Base-by-base conservation (phyloP, 202 grass and related monocot species). In the Setaria italica region DNA sequence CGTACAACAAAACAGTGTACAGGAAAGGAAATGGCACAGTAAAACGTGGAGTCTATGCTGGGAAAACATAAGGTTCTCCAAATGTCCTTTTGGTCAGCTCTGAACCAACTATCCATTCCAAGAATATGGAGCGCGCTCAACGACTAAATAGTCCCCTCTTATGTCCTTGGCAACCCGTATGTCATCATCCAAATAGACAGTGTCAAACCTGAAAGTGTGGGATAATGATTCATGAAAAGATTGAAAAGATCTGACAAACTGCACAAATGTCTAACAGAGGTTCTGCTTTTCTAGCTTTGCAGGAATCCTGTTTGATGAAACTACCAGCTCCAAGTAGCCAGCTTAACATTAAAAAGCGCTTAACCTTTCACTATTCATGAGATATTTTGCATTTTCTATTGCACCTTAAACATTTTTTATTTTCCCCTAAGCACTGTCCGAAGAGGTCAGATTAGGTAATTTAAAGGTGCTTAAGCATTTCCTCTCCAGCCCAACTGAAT, bases 111-210 rank as follows among this genome's bases (percentile, higher is more conserved):
- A 94, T 70, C 84, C 90, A 35, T 79, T 83, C 92, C 97, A 97
- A 81, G 85, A 92, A 89, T 99, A 99, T 49, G 92, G 92, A 89
- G 94, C 92, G 0, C 92, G 90, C 75, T 99, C 97, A 60, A 97
- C 97, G 59, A 99, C 92, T 64, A 99, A 86, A 85, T 97, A 99
- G 58, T 97, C 97, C 45, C 94, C 92, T 85, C 97, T 74, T 84
- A 99, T 97, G 76, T 94, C 94, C 89, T 99, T 97, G 30, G 90
- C 92, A n/a, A 97, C 94, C 51, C 89, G 92, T 74, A 99, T 94
- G 20, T 97, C 88, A 80, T 99, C 90, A 75, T 97, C 94, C 70
- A 97, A 82, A 91, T 99, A 99, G 71, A 99, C 87, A 17, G 97
- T 94, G 80, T 99, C 97, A 90, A 99, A 99, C 97, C 94, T 99